Percentiles rank a stretch among this genome's conserved stretches.
Evolutionary conservation across 2,329 filamentous ascomycete species (phyloP).

Genomic region (Sordariomycetes sp.): DNA sequence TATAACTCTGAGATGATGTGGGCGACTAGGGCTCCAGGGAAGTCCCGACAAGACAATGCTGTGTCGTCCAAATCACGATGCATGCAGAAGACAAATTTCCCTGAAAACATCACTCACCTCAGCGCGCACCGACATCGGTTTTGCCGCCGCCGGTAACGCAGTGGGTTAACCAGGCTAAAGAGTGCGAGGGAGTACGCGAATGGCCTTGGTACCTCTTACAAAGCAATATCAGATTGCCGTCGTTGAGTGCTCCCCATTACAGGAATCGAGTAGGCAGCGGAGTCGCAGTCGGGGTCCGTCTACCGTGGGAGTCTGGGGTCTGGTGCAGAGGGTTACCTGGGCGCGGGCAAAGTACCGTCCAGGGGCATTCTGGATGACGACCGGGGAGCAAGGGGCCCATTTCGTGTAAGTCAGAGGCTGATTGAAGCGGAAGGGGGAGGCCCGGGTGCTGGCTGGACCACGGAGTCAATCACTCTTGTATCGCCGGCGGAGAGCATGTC

Average conservation of each 20-base stretch:
- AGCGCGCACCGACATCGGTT: neutral
- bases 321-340: neutral
- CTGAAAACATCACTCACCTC: neutral
- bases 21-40: too few relatives aligned
- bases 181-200: neutral
- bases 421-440: too few relatives aligned
- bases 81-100: too few relatives aligned
- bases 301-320: neutral
- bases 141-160: neutral
- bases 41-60: too few relatives aligned
- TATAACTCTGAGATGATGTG: too few relatives aligned
- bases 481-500: too few relatives aligned
- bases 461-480: too few relatives aligned
- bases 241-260: neutral
- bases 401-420: too few relatives aligned
- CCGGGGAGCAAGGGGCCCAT: too few relatives aligned
- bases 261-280: neutral
- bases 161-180: conserved; percentile 4
- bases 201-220: neutral
- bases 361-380: too few relatives aligned
- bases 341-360: neutral
- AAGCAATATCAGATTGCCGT: neutral
- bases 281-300: neutral
- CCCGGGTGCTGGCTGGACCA: too few relatives aligned
- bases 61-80: too few relatives aligned